Evolutionary conservation across 495 filamentous ascomycete species (phyloP).

Genomic region (Talaromyces borbonicus): DNA sequence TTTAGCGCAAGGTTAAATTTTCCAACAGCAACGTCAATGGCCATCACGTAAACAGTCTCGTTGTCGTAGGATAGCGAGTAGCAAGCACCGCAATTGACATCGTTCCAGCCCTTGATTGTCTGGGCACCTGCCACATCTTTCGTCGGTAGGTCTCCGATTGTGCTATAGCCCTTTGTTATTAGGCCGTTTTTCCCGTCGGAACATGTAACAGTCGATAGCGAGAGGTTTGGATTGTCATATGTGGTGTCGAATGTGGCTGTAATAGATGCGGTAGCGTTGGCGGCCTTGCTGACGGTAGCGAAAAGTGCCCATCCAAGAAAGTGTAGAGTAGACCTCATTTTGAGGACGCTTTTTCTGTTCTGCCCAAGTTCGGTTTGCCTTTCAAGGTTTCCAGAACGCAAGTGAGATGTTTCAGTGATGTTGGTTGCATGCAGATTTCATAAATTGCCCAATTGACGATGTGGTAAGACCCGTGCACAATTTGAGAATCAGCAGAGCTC

Average conservation of each 20-base stretch:
- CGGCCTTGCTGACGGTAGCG: background rate
- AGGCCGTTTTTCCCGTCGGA: slow-evolving; percentile 50
- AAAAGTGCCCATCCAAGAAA: background rate
- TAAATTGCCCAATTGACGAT: too few relatives aligned
- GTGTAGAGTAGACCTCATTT: background rate
- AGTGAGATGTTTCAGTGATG: background rate
- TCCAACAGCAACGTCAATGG: slow-evolving; percentile 49
- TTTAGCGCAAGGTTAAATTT: slow-evolving; percentile 57
- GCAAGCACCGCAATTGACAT: slow-evolving; percentile 56
- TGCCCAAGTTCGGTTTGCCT: too few relatives aligned
- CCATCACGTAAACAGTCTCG: slow-evolving; percentile 54
- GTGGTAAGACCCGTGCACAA: too few relatives aligned
- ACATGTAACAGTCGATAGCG: slow-evolving; percentile 52
- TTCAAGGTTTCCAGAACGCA: too few relatives aligned
- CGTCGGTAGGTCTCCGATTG: slow-evolving; percentile 44
- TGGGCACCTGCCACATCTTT: slow-evolving; percentile 51
- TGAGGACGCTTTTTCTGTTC: too few relatives aligned
- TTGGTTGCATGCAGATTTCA: background rate
- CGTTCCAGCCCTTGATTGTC: slow-evolving; percentile 51
- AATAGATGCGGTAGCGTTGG: slow-evolving; percentile 11
- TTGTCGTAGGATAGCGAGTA: slow-evolving; percentile 52
- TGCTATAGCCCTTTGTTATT: slow-evolving; percentile 57
- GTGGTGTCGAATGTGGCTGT: slow-evolving; percentile 29
- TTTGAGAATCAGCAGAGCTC: too few relatives aligned
- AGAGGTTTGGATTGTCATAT: slow-evolving; percentile 27